Percentiles rank a stretch among this genome's conserved stretches.
Evolutionary conservation across 768 basidiomycete species (phyloP).

Genomic region (Gymnopilus junonius): DNA sequence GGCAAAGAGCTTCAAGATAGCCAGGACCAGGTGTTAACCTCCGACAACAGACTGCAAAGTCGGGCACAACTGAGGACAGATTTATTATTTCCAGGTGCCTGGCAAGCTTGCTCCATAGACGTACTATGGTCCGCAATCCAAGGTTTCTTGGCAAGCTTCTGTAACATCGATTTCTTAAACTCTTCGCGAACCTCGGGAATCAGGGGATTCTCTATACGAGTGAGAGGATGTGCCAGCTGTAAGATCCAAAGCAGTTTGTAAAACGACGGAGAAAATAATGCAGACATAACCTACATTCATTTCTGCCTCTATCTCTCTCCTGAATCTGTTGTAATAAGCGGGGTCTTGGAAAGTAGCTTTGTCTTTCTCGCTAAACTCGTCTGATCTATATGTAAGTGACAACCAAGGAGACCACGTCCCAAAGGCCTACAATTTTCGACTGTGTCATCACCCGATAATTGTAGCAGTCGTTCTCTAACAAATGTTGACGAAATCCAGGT

Average conservation of each 20-base stretch:
- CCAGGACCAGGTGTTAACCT: constrained; percentile 72
- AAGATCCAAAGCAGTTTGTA: neutral
- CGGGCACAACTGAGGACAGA: constrained; percentile 51
- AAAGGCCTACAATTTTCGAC: constrained; percentile 46
- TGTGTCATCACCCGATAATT: constrained; percentile 39
- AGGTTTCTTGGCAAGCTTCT: constrained; percentile 57
- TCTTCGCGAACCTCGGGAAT: constrained; percentile 37
- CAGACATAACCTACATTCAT: constrained; percentile 45
- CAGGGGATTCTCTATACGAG: constrained; percentile 42
- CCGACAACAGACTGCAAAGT: constrained; percentile 62
- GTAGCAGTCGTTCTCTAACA: constrained; percentile 40
- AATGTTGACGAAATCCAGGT: constrained; percentile 61
- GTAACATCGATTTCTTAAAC: constrained; percentile 50
- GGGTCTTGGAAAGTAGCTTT: constrained; percentile 53
- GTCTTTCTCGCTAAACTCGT: constrained; percentile 55
- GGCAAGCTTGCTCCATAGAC: constrained; percentile 7
- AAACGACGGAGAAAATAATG: neutral
- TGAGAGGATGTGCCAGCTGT: constrained; percentile 45
- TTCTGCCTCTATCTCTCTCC: constrained; percentile 49
- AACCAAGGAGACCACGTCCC: neutral
- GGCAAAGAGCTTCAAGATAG: constrained; percentile 66
- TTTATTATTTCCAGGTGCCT: neutral
- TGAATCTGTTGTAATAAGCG: constrained; percentile 50
- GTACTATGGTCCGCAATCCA: constrained; percentile 62
- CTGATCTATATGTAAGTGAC: constrained; percentile 27